Percentiles rank a stretch among this genome's conserved stretches.
Conservation (phyloP, 257 asterid species). For the Phtheirospermum japonicum region DNA sequence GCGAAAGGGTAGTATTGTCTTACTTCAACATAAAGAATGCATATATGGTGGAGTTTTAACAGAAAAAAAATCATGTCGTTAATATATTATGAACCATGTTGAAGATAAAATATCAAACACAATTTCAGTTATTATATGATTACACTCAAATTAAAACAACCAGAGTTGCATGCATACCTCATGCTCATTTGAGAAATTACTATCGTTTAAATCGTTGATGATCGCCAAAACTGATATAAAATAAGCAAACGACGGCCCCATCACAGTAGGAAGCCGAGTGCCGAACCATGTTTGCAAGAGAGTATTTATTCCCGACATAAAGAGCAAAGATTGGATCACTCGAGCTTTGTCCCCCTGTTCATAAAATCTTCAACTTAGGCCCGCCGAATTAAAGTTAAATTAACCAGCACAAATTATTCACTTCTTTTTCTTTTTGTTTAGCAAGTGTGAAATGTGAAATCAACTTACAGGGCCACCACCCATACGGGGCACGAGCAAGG, state of each 20-base stretch:
- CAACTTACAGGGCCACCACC: constrained; percentile 82
- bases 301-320: constrained; percentile 87
- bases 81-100: too few relatives aligned
- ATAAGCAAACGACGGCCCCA: constrained; percentile 94
- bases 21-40: too few relatives aligned
- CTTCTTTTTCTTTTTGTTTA: background rate
- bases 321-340: constrained; percentile 87
- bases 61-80: too few relatives aligned
- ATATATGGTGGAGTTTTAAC: too few relatives aligned
- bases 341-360: constrained; percentile 88
- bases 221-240: constrained; percentile 62
- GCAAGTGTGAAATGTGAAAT: constrained; percentile 9
- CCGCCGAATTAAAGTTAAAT: background rate
- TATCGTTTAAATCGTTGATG: constrained; percentile 61
- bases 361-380: constrained; percentile 10
- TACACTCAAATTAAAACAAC: constrained; percentile 13
- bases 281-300: constrained; percentile 91
- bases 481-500: constrained; percentile 79
- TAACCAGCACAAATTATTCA: background rate
- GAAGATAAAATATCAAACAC: too few relatives aligned
- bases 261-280: constrained; percentile 92
- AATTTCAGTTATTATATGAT: background rate
- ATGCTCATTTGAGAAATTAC: constrained; percentile 45
- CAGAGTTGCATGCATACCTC: constrained; percentile 47
- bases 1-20: too few relatives aligned